A percentile compares a stretch with the other conserved stretches of the same genome.
phyloP scores from a whole-genome alignment of 2,329 filamentous ascomycete genomes.

The Stagonosporopsis tanaceti region DNA sequence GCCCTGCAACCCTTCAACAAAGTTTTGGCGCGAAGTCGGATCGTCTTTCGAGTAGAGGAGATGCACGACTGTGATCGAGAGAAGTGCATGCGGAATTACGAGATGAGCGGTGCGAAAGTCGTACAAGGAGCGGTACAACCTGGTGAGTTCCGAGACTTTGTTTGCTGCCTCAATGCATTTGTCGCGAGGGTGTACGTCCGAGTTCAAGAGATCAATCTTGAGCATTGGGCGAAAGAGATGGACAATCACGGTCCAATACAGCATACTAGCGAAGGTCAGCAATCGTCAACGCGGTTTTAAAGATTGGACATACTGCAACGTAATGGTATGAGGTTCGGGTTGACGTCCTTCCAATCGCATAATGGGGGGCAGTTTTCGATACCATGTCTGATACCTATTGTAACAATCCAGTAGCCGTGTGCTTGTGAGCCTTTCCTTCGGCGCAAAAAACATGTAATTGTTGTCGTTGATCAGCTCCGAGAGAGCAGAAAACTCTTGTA shows the following conservation, averaged over 20 bases:
- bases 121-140: slow-evolving; percentile 55
- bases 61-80: slow-evolving; percentile 55
- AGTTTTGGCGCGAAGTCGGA: slow-evolving; percentile 46
- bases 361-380: slow-evolving; percentile 70
- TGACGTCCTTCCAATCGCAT: slow-evolving; percentile 58
- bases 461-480: slow-evolving; percentile 78
- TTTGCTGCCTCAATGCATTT: slow-evolving; percentile 65
- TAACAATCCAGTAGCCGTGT: slow-evolving; percentile 70
- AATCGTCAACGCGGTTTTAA: background rate
- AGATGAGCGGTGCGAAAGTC: slow-evolving; percentile 52
- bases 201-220: slow-evolving; percentile 66
- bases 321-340: slow-evolving; percentile 75
- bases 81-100: slow-evolving; percentile 50
- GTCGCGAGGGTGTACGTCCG: slow-evolving; percentile 69
- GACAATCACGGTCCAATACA: slow-evolving; percentile 74
- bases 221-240: slow-evolving; percentile 79
- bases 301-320: slow-evolving; percentile 71
- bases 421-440: slow-evolving; percentile 70
- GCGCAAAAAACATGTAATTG: slow-evolving; percentile 75
- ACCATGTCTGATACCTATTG: slow-evolving; percentile 75
- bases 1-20: slow-evolving; percentile 53
- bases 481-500: slow-evolving; percentile 70
- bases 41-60: slow-evolving; percentile 54
- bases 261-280: slow-evolving; percentile 58
- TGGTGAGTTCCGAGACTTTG: slow-evolving; percentile 53